These are phyloP conservation scores for Penicillium nucicola DNA, from an alignment of 495 filamentous ascomycete genomes.

Conservation along the genomic window DNA sequence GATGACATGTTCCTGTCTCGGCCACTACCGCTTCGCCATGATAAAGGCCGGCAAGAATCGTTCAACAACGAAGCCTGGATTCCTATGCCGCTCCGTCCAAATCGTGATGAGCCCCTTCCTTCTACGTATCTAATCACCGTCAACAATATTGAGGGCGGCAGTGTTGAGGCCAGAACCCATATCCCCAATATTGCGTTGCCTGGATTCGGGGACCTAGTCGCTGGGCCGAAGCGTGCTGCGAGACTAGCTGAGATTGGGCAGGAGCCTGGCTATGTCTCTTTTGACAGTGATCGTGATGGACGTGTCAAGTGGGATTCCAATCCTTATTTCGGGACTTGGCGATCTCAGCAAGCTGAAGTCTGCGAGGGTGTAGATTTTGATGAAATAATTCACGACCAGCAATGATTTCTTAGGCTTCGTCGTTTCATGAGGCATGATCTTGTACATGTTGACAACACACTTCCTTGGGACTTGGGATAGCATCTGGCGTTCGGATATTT, in stretches of 20 bases:
- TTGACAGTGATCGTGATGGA: constrained; percentile 39
- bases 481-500: constrained; percentile 9
- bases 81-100: constrained; percentile 37
- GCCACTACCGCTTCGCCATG: constrained; percentile 34
- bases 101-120: constrained; percentile 33
- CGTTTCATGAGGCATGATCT: constrained; percentile 3
- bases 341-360: constrained; percentile 33
- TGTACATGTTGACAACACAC: constrained; percentile 4
- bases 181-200: constrained; percentile 36
- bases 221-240: constrained; percentile 22
- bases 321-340: constrained; percentile 40
- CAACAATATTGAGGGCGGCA: constrained; percentile 33
- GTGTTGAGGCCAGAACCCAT: constrained; percentile 43
- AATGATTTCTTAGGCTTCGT: constrained; percentile 20
- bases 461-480: background rate
- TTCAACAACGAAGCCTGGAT: constrained; percentile 45
- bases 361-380: constrained; percentile 39
- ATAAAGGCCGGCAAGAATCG: constrained; percentile 36
- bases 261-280: constrained; percentile 41
- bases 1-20: constrained; percentile 37
- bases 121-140: constrained; percentile 44
- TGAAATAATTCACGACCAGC: constrained; percentile 13
- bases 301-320: constrained; percentile 33
- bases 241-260: constrained; percentile 6
- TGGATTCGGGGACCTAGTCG: constrained; percentile 35